Evolutionary conservation across 2,329 filamentous ascomycete species (phyloP).

Genomic region (Pestalotiopsis sp.): DNA sequence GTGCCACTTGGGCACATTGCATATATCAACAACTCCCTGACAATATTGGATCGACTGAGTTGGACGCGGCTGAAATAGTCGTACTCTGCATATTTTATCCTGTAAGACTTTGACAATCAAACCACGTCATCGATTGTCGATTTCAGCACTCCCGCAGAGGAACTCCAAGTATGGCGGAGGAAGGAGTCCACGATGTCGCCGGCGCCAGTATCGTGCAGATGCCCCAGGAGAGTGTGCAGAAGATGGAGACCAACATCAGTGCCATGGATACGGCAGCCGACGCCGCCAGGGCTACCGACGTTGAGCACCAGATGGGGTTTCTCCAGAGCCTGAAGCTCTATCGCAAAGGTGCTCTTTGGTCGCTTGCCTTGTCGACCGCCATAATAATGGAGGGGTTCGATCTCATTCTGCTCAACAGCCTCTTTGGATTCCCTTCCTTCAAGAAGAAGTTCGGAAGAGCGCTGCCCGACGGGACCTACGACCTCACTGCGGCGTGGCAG

Average conservation of each 20-base stretch:
- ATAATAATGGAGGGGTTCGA: constrained; percentile 38
- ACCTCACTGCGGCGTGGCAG: constrained; percentile 34
- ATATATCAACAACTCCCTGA: not conserved
- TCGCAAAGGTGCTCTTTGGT: constrained; percentile 33
- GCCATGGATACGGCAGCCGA: not conserved
- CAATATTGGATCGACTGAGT: not conserved
- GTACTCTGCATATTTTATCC: not conserved
- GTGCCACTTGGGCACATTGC: not conserved
- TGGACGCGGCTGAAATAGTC: not conserved
- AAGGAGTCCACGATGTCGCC: not conserved
- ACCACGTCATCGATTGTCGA: not conserved
- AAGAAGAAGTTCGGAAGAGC: constrained; percentile 31
- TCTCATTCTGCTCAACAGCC: constrained; percentile 33
- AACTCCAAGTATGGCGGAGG: not conserved
- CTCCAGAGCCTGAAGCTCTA: constrained; percentile 31
- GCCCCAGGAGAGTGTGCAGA: not conserved
- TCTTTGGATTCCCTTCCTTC: constrained; percentile 34
- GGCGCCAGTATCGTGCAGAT: not conserved
- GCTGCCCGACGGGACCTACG: constrained; percentile 23
- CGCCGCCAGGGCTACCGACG: constrained; percentile 28
- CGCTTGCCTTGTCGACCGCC: constrained; percentile 32
- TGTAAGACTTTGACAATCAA: not conserved
- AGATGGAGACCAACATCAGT: not conserved
- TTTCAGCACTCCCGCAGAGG: not conserved
- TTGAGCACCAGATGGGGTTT: constrained; percentile 33